Evolutionary conservation across 1,284 basidiomycete species (phyloP), one percentile per base, ranked within the genome.

Genomic region (Moesziomyces globuligerus): DNA sequence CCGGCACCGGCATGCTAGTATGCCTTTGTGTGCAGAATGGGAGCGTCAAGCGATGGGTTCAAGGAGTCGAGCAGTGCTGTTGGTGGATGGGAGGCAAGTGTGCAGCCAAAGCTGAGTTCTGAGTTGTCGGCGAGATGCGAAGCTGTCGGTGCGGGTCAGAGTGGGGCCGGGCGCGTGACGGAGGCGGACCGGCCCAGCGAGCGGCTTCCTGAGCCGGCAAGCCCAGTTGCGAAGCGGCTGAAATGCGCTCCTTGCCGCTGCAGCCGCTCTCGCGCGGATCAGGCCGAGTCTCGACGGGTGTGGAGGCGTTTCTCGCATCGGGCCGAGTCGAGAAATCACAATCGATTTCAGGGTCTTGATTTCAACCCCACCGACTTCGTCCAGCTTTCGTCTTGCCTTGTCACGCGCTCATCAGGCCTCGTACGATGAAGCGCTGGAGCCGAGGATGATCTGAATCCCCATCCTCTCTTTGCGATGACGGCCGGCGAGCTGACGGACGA

Each of bases 121-220:
- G n/a, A n/a, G n/a, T n/a, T n/a, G n/a, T n/a, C n/a, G n/a, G n/a
- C n/a, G n/a, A n/a, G n/a, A n/a, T n/a, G n/a, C n/a, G n/a, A n/a
- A 48, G 25, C 20, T 26, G 54, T 57, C 48, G 49, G 46, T 48
- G 54, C 50, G n/a, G n/a, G 55, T 53, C 39, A 46, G 23, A 39
- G 45, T 11, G 11, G 3, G 41, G 23, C 18, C 15, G 39, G 23
- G 40, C 29, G n/a, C 13, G 20, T 23, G 48, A 17, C 15, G 32
- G 15, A 34, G 32, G 17, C 46, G 15, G 13, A 42, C 60, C 60
- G 60, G 60, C 45, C n/a, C 40, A 52, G 48, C 1, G 40, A 34
- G n/a, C 26, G 29, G 37, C 24, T 39, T 53, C 38, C 36, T 56
- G 48, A 56, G 53, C 60, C 60, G 60, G 60, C n/a, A n/a, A n/a